Evolutionary conservation across 2,329 filamentous ascomycete species (phyloP).

Genomic region (Aspergillus sp.): DNA sequence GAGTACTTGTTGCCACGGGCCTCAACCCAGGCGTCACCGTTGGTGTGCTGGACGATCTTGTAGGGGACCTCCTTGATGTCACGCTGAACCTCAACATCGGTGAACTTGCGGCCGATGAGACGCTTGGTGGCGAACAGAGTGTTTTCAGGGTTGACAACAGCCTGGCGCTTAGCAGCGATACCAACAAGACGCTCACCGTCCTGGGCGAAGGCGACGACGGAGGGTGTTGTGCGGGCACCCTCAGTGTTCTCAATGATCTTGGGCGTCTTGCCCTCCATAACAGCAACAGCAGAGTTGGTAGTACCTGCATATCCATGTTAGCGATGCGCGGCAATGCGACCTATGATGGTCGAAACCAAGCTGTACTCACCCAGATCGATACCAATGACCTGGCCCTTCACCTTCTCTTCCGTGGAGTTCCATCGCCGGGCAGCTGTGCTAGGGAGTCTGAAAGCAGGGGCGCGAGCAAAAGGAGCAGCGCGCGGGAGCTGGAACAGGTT

Average conservation of each 20-base stretch:
- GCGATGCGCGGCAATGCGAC: background rate
- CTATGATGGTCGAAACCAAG: background rate
- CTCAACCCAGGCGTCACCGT: slow-evolving; percentile 95
- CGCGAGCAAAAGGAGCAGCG: slow-evolving; percentile 68
- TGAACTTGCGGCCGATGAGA: slow-evolving; percentile 97
- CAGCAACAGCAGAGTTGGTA: slow-evolving; percentile 94
- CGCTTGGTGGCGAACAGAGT: slow-evolving; percentile 98
- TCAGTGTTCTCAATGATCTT: slow-evolving; percentile 98
- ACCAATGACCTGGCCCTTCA: slow-evolving; percentile 94
- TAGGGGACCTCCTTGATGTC: slow-evolving; percentile 97
- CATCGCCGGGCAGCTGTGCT: slow-evolving; percentile 67
- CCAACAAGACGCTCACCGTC: slow-evolving; percentile 95
- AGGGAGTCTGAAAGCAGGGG: slow-evolving; percentile 68
- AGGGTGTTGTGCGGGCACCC: slow-evolving; percentile 88
- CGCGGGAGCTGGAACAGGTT: slow-evolving; percentile 65
- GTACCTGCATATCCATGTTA: slow-evolving; percentile 57
- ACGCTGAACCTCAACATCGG: slow-evolving; percentile 87
- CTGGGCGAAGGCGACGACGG: slow-evolving; percentile 91
- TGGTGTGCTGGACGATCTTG: slow-evolving; percentile 96
- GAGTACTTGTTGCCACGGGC: slow-evolving; percentile 94
- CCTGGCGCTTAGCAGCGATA: slow-evolving; percentile 97
- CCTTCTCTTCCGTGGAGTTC: slow-evolving; percentile 66
- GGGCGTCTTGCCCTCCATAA: slow-evolving; percentile 95
- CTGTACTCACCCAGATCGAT: slow-evolving; percentile 80
- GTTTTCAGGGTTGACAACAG: slow-evolving; percentile 97